Evolutionary conservation across 192 early-diverging fungal genomes (phyloP).

Genomic region (Coemansia sp.): DNA sequence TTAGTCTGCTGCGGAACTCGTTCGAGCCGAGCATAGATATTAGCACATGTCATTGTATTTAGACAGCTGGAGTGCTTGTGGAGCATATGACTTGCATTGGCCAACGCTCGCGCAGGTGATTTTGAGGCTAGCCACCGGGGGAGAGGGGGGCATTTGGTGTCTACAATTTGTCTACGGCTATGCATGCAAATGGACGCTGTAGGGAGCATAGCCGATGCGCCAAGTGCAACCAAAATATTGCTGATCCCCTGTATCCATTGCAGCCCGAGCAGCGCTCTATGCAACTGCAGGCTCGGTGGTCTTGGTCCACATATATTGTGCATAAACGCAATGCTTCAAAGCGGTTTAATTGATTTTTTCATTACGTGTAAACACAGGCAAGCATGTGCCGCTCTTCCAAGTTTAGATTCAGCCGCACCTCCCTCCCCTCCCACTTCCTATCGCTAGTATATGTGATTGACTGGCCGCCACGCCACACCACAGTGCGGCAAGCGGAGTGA

Average conservation of each 20-base stretch:
- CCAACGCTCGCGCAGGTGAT: no score
- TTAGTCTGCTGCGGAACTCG: background rate
- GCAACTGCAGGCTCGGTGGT: background rate
- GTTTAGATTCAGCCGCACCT: background rate
- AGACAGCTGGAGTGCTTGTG: background rate
- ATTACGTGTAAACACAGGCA: background rate
- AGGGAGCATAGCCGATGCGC: background rate
- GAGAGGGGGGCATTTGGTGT: no score
- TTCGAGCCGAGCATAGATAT: background rate
- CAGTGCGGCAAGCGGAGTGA: background rate
- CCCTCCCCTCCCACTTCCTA: no score
- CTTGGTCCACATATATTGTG: conserved; percentile 1
- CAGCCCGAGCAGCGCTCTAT: background rate
- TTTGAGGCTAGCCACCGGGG: no score
- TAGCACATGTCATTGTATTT: background rate
- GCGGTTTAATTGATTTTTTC: background rate
- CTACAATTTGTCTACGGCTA: background rate
- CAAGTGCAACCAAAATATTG: background rate
- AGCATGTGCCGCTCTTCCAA: background rate
- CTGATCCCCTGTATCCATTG: no score
- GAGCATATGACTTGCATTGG: background rate
- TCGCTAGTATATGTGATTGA: background rate
- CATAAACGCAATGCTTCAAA: background rate
- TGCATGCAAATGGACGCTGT: background rate
- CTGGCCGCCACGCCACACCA: background rate